Percentiles rank a stretch among this genome's conserved stretches.
Conservation (phyloP, 1,284 basidiomycete genomes). For the Sutorius eximius region DNA sequence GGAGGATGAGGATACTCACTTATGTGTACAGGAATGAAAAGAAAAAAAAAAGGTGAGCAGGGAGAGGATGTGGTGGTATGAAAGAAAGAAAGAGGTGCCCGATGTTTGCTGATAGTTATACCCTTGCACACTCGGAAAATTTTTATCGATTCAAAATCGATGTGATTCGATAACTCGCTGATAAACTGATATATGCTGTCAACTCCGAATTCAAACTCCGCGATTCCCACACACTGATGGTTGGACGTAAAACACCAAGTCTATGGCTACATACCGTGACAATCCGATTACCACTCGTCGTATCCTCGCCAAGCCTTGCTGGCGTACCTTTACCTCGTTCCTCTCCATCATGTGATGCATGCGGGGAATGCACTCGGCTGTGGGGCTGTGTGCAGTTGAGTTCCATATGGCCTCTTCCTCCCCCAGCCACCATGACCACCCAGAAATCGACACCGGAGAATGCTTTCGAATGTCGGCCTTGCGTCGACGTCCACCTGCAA, state of each 20-base stretch:
- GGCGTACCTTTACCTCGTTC: constrained; percentile 21
- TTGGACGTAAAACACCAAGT: constrained; percentile 18
- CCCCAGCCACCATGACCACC: constrained; percentile 68
- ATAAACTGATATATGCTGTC: constrained; percentile 38
- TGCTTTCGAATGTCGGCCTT: constrained; percentile 80
- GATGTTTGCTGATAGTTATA: constrained; percentile 61
- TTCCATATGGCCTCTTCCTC: constrained; percentile 36
- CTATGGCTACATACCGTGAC: constrained; percentile 13
- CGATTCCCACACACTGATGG: constrained; percentile 3
- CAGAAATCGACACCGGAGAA: constrained; percentile 78
- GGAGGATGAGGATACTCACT: constrained; percentile 39
- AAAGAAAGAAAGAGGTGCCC: constrained; percentile 43
- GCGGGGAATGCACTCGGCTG: constrained; percentile 36
- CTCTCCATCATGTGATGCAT: constrained; percentile 22
- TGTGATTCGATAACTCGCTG: constrained; percentile 43
- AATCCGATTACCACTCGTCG: not conserved
- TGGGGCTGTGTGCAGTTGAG: constrained; percentile 20
- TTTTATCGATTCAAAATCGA: constrained; percentile 61
- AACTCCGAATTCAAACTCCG: constrained; percentile 34
- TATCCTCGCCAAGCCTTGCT: constrained; percentile 20
- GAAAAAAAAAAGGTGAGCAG: constrained; percentile 38
- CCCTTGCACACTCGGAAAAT: constrained; percentile 44
- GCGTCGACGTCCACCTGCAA: constrained; percentile 69
- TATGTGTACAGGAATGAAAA: constrained; percentile 41
- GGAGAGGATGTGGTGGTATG: constrained; percentile 51